Percentiles rank a stretch among this genome's conserved stretches.
These are phyloP conservation scores for Zancudomyces culisetae DNA, from an alignment of 371 early-diverging fungal species.

Conservation along the genomic window DNA sequence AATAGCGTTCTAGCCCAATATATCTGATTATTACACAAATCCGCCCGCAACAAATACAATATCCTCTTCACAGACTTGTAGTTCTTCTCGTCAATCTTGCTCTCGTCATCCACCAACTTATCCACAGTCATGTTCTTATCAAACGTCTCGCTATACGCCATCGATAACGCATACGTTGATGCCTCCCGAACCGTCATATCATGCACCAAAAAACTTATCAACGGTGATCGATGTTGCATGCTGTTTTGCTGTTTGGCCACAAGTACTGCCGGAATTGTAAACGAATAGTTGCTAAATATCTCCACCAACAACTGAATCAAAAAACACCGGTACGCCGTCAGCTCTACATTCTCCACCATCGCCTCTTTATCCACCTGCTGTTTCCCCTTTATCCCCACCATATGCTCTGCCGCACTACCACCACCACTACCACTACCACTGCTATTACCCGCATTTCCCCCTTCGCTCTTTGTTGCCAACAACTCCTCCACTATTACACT, in stretches of 20 bases:
- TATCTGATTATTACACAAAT: slow-evolving; percentile 2
- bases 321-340: slow-evolving; percentile 51
- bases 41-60: background rate
- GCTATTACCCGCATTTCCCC: background rate
- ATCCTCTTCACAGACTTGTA: background rate
- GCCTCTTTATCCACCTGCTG: background rate
- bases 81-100: background rate
- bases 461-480: background rate
- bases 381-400: background rate
- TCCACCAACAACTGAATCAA: slow-evolving; percentile 72
- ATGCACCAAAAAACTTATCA: slow-evolving; percentile 21
- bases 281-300: slow-evolving; percentile 63
- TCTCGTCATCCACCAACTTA: background rate
- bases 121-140: background rate
- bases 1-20: slow-evolving; percentile 2
- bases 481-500: background rate
- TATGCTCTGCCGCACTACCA: background rate
- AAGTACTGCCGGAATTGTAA: slow-evolving; percentile 19
- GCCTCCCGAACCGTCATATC: slow-evolving; percentile 25
- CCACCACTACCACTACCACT: background rate
- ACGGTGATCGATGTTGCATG: slow-evolving; percentile 17
- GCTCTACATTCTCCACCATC: slow-evolving; percentile 18
- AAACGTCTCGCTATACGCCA: background rate
- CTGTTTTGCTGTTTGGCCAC: background rate
- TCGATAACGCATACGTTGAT: background rate